These are phyloP conservation scores for Lotus japonicus DNA, from an alignment of 306 rosid species.

Conservation along the genomic window DNA sequence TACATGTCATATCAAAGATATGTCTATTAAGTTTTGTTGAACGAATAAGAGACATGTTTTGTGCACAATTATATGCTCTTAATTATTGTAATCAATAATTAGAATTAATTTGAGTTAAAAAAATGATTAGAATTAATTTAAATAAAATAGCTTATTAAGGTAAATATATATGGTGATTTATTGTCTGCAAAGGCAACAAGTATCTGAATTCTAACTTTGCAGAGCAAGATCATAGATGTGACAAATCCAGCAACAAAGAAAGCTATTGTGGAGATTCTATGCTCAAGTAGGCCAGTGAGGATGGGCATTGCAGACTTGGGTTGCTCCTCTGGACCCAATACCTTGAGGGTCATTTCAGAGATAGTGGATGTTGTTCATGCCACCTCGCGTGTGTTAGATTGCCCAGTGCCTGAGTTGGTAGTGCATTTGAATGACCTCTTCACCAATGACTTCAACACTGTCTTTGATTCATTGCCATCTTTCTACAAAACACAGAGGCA, in stretches of 20 bases:
- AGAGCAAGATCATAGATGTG: constrained; percentile 40
- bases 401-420: constrained; percentile 34
- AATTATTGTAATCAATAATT: no score
- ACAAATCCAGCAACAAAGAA: constrained; percentile 28
- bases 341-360: constrained; percentile 35
- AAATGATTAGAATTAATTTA: no score
- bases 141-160: no score
- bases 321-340: constrained; percentile 84
- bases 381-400: constrained; percentile 7
- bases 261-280: constrained; percentile 32
- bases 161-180: no score
- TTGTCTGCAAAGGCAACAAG: no score
- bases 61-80: no score
- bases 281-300: constrained; percentile 26
- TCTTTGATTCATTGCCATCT: constrained; percentile 56
- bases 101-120: no score
- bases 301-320: constrained; percentile 78
- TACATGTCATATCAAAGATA: no score
- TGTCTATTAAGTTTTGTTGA: no score
- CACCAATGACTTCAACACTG: constrained; percentile 65
- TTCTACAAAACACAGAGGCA: constrained; percentile 32
- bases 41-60: no score
- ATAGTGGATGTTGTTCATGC: constrained; percentile 30
- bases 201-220: no score
- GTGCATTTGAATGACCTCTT: constrained; percentile 62